phyloP scores from a whole-genome alignment of 495 filamentous ascomycete species.

The Hypoxylon lenormandii region DNA sequence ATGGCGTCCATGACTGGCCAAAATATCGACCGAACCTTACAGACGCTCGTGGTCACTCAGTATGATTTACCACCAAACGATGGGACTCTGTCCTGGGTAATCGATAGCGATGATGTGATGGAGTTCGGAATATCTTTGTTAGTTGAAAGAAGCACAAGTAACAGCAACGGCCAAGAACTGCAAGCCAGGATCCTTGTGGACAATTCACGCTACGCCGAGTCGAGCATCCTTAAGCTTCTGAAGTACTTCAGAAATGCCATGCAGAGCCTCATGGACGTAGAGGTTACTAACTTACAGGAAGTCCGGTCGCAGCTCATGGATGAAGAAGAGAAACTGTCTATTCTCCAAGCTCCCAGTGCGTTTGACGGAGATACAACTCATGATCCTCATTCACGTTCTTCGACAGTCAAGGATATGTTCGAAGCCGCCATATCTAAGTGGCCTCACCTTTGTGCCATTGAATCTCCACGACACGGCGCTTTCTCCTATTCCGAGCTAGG shows the following conservation, averaged over 20 bases:
- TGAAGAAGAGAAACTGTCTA: constrained; percentile 9
- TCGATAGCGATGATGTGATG: background rate
- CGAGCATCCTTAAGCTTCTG: constrained; percentile 5
- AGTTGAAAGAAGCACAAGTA: background rate
- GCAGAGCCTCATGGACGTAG: background rate
- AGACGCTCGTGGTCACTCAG: constrained; percentile 6
- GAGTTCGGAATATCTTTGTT: constrained; percentile 13
- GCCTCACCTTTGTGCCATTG: constrained; percentile 26
- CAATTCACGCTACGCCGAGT: constrained; percentile 8
- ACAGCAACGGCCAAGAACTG: background rate
- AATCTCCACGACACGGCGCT: constrained; percentile 11
- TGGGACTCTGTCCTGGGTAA: background rate
- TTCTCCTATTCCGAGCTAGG: constrained; percentile 47
- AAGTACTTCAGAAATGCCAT: constrained; percentile 4
- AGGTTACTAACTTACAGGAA: background rate
- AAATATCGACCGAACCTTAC: constrained; percentile 1
- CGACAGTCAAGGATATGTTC: constrained; percentile 21
- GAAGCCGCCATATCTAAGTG: constrained; percentile 23
- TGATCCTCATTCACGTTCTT: background rate
- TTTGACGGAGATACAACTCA: background rate
- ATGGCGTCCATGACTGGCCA: constrained; percentile 10
- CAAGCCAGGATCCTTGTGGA: constrained; percentile 7
- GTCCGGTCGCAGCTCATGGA: constrained; percentile 3
- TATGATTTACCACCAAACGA: constrained; percentile 11
- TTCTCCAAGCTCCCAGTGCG: constrained; percentile 9